A percentile compares a stretch with the other conserved stretches of the same genome.
phyloP scores from a whole-genome alignment of 768 basidiomycete species.

The Podaxis sp. region DNA sequence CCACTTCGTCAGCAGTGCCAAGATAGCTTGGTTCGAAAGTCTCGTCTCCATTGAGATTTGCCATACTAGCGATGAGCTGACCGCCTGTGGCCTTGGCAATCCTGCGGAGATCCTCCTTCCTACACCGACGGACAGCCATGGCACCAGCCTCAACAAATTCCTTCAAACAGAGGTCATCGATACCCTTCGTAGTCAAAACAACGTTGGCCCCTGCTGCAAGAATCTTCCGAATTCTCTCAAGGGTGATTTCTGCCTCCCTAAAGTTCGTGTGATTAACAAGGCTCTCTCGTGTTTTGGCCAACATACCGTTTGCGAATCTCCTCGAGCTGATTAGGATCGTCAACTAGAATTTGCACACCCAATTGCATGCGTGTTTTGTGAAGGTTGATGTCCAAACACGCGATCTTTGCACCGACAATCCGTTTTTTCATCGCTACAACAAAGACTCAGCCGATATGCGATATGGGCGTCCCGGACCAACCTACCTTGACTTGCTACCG shows the following conservation, averaged over 20 bases:
- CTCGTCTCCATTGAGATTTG: conserved; percentile 97
- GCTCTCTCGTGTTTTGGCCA: background rate
- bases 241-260: conserved; percentile 93
- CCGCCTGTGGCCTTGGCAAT: conserved; percentile 98
- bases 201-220: conserved; percentile 96
- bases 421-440: conserved; percentile 93
- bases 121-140: conserved; percentile 96
- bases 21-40: conserved; percentile 91
- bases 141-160: conserved; percentile 99
- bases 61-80: conserved; percentile 86
- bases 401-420: conserved; percentile 92
- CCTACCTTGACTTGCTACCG: conserved; percentile 96
- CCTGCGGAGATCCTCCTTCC: conserved; percentile 95
- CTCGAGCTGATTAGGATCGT: conserved; percentile 94
- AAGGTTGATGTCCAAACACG: conserved; percentile 97
- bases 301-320: conserved; percentile 89
- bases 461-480: background rate
- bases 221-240: conserved; percentile 95
- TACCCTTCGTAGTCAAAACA: conserved; percentile 96
- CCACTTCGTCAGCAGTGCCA: conserved; percentile 93
- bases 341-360: conserved; percentile 95
- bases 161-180: conserved; percentile 96
- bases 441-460: background rate
- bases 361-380: conserved; percentile 97
- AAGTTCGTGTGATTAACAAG: conserved; percentile 5